Base-by-base conservation (phyloP, 768 basidiomycete species). In the Asterophora lycoperdoides region DNA sequence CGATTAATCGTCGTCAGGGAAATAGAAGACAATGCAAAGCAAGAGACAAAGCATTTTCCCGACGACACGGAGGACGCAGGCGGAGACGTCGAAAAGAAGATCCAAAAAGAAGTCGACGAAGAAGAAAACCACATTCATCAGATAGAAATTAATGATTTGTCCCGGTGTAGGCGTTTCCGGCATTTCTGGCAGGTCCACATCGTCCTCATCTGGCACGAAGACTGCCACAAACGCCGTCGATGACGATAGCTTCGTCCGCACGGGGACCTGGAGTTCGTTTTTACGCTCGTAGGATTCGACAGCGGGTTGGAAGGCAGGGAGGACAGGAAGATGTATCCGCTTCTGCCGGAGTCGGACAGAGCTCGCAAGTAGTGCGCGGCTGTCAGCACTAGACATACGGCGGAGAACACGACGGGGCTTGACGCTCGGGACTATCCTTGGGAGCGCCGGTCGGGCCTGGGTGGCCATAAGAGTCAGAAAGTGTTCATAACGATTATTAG, bases 361-460 rank as follows among this genome's bases (percentile, higher is more conserved):
- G 15, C 41, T 30, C 8, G 38, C 28, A n/a, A 49, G 38, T 20
- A 57, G 33, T 33, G 44, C 45, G 4, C 30, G 38, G 2, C 54
- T 45, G 48, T 57, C 54, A 4, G 30, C 56, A 26, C 38, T 44
- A 8, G 54, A 53, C 48, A 48, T 55, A 15, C 54, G 56, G 14
- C 56, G 56, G 18, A 57, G 36, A n/a, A n/a, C n/a, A n/a, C n/a
- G n/a, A 8, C 35, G 35, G 3, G 52, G 46, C 23, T 52, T 36
- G n/a, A 36, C 49, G 23, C 48, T 45, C 10, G 53, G 56, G 26
- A 46, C 38, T 19, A 54, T 41, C 14, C 56, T 48, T 8, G 53
- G 53, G 13, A 55, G 44, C 0, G 48, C 38, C 8, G 53, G 19
- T 11, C 38, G 48, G 36, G 35, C 30, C 55, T 56, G 34, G 6